Evolutionary conservation across 441 rosid species (phyloP).

Genomic region (Adansonia gregorii): DNA sequence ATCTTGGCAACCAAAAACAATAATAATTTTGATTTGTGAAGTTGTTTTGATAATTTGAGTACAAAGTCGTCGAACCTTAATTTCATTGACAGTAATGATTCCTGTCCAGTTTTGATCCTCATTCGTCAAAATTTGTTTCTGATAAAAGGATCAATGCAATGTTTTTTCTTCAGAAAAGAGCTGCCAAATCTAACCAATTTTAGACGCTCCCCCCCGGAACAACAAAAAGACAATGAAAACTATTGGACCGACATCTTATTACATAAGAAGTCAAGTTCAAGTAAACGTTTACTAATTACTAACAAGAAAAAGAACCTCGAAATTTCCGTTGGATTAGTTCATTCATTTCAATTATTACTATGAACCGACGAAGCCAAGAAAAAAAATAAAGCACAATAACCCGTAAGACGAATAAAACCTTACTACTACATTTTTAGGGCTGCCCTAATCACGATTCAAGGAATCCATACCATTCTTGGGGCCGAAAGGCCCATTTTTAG

Average conservation of each 20-base stretch:
- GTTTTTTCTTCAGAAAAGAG: neutral
- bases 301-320: neutral
- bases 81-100: neutral
- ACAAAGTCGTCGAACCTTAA: neutral
- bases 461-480: slow-evolving; percentile 4
- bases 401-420: too few relatives aligned
- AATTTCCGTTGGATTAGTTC: neutral
- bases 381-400: neutral
- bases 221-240: neutral
- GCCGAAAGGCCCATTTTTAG: neutral
- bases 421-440: neutral
- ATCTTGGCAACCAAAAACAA: neutral
- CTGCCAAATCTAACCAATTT: neutral
- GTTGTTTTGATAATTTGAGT: neutral
- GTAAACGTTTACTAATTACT: too few relatives aligned
- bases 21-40: neutral
- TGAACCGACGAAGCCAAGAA: neutral
- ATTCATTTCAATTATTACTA: neutral
- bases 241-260: slow-evolving; percentile 4
- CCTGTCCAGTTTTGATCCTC: neutral
- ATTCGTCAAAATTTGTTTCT: neutral
- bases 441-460: neutral
- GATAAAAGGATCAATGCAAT: neutral
- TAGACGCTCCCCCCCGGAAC: too few relatives aligned
- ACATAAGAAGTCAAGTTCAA: neutral